phyloP scores from a whole-genome alignment of 768 basidiomycete species.

The Cystofilobasidium ferigula region DNA sequence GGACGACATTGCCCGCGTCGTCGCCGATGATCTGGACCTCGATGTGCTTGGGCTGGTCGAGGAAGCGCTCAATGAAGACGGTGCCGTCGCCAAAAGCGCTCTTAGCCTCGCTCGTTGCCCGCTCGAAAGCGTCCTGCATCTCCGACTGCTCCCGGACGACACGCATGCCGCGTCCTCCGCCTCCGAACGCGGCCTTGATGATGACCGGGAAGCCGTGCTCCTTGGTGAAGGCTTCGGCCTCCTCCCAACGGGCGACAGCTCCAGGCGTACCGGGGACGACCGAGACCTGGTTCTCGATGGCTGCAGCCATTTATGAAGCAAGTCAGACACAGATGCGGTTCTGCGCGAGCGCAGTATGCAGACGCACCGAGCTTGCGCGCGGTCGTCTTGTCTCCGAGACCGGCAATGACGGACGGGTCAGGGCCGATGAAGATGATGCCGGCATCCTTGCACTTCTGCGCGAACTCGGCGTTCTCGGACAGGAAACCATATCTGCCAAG shows the following conservation, averaged over 20 bases:
- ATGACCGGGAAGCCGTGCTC: conserved; percentile 98
- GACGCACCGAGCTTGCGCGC: conserved; percentile 47
- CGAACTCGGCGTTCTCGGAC: conserved; percentile 91
- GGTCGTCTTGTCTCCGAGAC: conserved; percentile 74
- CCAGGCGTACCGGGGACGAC: conserved; percentile 98
- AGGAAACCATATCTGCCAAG: conserved; percentile 79
- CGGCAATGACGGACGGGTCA: conserved; percentile 88
- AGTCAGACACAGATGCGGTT: too few species aligned
- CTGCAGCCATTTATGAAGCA: conserved; percentile 42
- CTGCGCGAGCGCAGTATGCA: too few species aligned
- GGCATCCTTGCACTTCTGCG: conserved; percentile 89
- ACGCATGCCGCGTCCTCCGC: conserved; percentile 97
- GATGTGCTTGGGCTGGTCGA: conserved; percentile 93
- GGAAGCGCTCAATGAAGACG: conserved; percentile 82
- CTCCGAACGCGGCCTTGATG: conserved; percentile 99
- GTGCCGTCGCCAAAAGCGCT: conserved; percentile 97
- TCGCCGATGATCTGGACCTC: conserved; percentile 95
- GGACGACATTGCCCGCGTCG: conserved; percentile 81
- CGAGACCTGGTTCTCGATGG: conserved; percentile 81
- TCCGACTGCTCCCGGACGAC: conserved; percentile 89
- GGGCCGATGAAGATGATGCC: conserved; percentile 96
- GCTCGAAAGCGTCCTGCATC: conserved; percentile 77
- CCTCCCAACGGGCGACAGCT: conserved; percentile 64
- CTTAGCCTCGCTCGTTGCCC: conserved; percentile 89
- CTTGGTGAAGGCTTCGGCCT: conserved; percentile 79